phyloP scores from a whole-genome alignment of 495 filamentous ascomycete genomes.

The Neurospora intermedia region DNA sequence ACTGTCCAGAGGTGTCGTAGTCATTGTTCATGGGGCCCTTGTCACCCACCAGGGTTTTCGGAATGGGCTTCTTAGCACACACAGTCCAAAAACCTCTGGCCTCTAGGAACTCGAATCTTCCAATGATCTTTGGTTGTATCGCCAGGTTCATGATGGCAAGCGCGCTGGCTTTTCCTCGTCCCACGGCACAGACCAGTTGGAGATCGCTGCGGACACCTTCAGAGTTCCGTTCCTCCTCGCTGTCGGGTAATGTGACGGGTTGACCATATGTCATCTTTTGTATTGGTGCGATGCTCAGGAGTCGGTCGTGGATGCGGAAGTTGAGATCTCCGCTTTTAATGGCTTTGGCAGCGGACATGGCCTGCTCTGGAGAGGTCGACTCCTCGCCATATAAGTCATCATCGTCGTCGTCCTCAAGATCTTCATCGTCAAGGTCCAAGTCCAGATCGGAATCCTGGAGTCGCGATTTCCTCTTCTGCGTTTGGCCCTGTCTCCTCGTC shows the following conservation, averaged over 20 bases:
- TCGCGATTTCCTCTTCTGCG: constrained; percentile 40
- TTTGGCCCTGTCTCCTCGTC: constrained; percentile 46
- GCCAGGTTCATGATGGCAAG: constrained; percentile 65
- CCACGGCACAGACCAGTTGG: constrained; percentile 62
- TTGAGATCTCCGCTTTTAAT: constrained; percentile 49
- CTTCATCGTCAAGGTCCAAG: constrained; percentile 44
- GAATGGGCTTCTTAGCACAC: constrained; percentile 45
- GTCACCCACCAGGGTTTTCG: constrained; percentile 40
- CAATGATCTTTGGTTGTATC: constrained; percentile 55
- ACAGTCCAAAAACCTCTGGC: constrained; percentile 55
- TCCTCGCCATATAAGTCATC: constrained; percentile 67
- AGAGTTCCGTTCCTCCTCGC: constrained; percentile 32
- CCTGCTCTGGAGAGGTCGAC: constrained; percentile 15
- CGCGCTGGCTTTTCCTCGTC: constrained; percentile 56
- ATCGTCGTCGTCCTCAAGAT: constrained; percentile 35
- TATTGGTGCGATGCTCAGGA: constrained; percentile 70
- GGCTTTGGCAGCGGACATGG: constrained; percentile 14
- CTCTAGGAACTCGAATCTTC: constrained; percentile 50
- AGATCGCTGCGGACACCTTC: constrained; percentile 43
- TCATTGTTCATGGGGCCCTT: constrained; percentile 41
- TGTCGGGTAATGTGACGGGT: constrained; percentile 29
- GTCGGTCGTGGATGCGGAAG: constrained; percentile 65
- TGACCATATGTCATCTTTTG: constrained; percentile 57
- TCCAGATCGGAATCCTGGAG: constrained; percentile 40
- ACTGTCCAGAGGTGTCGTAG: constrained; percentile 41